Conservation (phyloP, 225 moss, liverwort and hornwort genomes). For the Climacium dendroides region DNA sequence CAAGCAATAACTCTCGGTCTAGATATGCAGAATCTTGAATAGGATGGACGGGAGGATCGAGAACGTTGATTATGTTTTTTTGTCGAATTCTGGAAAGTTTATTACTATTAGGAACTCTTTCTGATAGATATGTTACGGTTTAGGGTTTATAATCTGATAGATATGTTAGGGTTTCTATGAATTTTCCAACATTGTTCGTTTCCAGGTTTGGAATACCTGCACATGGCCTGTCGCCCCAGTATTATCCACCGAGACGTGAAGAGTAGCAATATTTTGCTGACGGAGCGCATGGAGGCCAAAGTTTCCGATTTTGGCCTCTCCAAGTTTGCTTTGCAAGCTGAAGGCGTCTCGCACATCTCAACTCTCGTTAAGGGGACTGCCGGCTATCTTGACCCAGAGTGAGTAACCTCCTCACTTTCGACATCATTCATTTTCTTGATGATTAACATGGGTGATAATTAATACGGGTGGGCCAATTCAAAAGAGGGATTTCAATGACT, state of each 20-base stretch:
- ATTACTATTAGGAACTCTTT: background rate
- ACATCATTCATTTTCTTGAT: background rate
- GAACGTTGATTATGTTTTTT: background rate
- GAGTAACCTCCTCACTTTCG: slow-evolving; percentile 29
- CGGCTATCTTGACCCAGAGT: slow-evolving; percentile 49
- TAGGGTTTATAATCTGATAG: too few species aligned
- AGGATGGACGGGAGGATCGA: background rate
- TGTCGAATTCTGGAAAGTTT: background rate
- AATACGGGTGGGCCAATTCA: background rate
- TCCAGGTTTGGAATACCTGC: slow-evolving; percentile 65
- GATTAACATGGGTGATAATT: background rate
- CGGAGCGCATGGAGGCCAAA: slow-evolving; percentile 50
- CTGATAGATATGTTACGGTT: background rate
- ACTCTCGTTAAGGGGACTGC: slow-evolving; percentile 50
- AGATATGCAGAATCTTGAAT: background rate
- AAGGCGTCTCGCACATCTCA: slow-evolving; percentile 46
- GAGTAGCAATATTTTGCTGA: slow-evolving; percentile 75
- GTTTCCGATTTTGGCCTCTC: slow-evolving; percentile 84
- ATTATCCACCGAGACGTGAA: slow-evolving; percentile 88
- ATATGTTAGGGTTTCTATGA: background rate
- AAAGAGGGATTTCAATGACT: background rate
- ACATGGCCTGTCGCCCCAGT: slow-evolving; percentile 56
- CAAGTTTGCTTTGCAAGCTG: slow-evolving; percentile 53
- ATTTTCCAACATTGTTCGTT: background rate
- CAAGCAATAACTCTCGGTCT: background rate